Base-by-base conservation (phyloP, 306 rosid species). In the Crataegus laevigata region DNA sequence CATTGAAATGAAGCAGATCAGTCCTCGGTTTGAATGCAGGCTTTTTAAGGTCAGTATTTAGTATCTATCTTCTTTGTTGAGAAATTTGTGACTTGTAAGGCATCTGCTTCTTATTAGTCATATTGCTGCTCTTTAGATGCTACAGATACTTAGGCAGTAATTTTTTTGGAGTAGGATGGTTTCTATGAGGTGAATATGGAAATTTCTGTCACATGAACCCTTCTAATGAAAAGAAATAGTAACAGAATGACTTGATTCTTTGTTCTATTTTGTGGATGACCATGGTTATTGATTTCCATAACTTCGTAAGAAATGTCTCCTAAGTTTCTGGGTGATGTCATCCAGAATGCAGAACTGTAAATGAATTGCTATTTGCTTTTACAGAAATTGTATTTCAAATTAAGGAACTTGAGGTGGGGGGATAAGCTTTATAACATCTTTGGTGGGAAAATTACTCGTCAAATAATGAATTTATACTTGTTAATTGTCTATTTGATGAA, bases 21-120 rank as follows among this genome's bases (percentile, higher is more conserved):
- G 98, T 81, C 98, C 97, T 24, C 87, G 98, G 36, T 94, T 90
- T 87, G 98, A 94, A 75, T 72, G 91, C 77, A 87, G 89, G 32
- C 82, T 84, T 81, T 94, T 80, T 64, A 85, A 90, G 97, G 97
- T 91, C 71, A 75, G 80, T 71, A 12, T 26, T 59, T 5, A 30
- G 32, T 30, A 30, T 30, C 32, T 30, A 30, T 30, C 32, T 30
- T 30, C 32, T 30, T 30, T 30, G 32, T 3, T 30, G 32, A 30
- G 32, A 30, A 30, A 30, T 30, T 30, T 58, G 51, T 38, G 68
- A 57, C 55, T 18, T 36, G 21, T 19, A 19, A 17, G 42, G 60
- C 11, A 66, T 59, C 28, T 55, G 13, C 34, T 57, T 42, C 67
- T 66, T 25, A 68, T 14, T 58, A 21, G 29, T 62, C 13, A 36